Percentiles rank a stretch among this genome's conserved stretches.
phyloP scores from a whole-genome alignment of 495 filamentous ascomycete genomes.

The Aspergillus baeticus region DNA sequence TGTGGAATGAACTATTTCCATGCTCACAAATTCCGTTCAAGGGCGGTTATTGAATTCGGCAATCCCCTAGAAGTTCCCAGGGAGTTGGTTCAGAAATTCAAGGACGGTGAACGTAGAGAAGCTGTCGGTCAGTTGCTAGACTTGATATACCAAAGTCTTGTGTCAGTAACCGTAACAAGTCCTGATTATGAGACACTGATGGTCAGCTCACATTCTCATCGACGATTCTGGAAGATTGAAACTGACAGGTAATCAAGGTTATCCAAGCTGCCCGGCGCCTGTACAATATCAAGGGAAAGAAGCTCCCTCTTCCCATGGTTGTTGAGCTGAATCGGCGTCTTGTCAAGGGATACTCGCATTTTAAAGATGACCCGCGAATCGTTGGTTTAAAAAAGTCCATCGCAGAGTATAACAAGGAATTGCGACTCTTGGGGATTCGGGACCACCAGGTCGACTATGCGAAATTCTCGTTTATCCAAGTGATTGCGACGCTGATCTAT shows the following conservation, averaged over 20 bases:
- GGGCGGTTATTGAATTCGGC: conserved; percentile 96
- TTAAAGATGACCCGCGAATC: conserved; percentile 89
- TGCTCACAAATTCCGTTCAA: conserved; percentile 95
- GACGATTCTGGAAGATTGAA: not conserved
- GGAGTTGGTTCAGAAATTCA: conserved; percentile 84
- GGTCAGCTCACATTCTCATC: conserved; percentile 47
- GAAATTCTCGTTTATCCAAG: conserved; percentile 71
- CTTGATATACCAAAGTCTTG: conserved; percentile 78
- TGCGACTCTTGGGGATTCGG: conserved; percentile 79
- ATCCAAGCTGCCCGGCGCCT: conserved; percentile 93
- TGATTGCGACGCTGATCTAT: conserved; percentile 76
- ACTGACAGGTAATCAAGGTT: conserved; percentile 49
- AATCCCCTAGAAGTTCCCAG: conserved; percentile 76
- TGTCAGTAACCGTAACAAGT: conserved; percentile 86
- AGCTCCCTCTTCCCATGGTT: conserved; percentile 88
- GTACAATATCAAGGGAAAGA: conserved; percentile 93
- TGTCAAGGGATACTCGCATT: conserved; percentile 86
- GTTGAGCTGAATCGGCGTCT: conserved; percentile 95
- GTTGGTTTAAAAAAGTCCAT: conserved; percentile 75
- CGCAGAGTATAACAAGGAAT: conserved; percentile 82
- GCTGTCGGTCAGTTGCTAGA: conserved; percentile 81
- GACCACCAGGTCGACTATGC: conserved; percentile 97
- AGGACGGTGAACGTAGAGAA: conserved; percentile 74
- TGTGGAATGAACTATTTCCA: conserved; percentile 99
- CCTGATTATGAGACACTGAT: conserved; percentile 98